Percentiles rank a stretch among this genome's conserved stretches.
Evolutionary conservation across 1,139 yeast genomes (phyloP).

Genomic region (Candida mesenterica): DNA sequence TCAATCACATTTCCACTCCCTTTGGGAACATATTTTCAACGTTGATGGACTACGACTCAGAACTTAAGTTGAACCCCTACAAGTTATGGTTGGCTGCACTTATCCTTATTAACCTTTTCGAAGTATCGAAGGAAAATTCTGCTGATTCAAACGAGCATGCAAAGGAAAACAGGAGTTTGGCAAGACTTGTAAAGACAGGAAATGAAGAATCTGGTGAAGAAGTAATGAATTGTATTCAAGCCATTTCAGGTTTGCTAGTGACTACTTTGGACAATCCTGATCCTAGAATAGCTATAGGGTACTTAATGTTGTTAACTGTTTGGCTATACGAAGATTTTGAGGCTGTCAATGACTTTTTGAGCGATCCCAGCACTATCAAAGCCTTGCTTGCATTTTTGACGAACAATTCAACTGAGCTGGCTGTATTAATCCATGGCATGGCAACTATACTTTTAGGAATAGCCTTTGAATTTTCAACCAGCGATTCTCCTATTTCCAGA

Average conservation of each 20-base stretch:
- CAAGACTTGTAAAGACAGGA: slow-evolving; percentile 63
- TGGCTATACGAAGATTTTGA: slow-evolving; percentile 79
- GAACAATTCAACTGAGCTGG: slow-evolving; percentile 56
- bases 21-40: slow-evolving; percentile 61
- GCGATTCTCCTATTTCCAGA: slow-evolving; percentile 68
- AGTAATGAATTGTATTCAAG: slow-evolving; percentile 70
- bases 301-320: slow-evolving; percentile 67
- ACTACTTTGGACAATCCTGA: slow-evolving; percentile 65
- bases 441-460: slow-evolving; percentile 72
- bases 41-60: slow-evolving; percentile 76
- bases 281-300: slow-evolving; percentile 76
- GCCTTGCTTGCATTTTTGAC: slow-evolving; percentile 68
- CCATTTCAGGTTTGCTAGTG: slow-evolving; percentile 72
- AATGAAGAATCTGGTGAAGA: slow-evolving; percentile 70
- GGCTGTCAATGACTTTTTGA: slow-evolving; percentile 75
- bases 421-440: slow-evolving; percentile 71
- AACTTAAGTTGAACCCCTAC: slow-evolving; percentile 77
- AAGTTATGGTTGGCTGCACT: slow-evolving; percentile 82
- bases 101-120: slow-evolving; percentile 61
- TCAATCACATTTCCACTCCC: slow-evolving; percentile 20
- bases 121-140: slow-evolving; percentile 13
- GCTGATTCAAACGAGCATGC: slow-evolving; percentile 28
- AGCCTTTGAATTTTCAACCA: slow-evolving; percentile 77
- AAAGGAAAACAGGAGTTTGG: slow-evolving; percentile 49
- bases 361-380: slow-evolving; percentile 63